Conservation (phyloP, 2,329 filamentous ascomycete genomes). For the Claviceps sp. region DNA sequence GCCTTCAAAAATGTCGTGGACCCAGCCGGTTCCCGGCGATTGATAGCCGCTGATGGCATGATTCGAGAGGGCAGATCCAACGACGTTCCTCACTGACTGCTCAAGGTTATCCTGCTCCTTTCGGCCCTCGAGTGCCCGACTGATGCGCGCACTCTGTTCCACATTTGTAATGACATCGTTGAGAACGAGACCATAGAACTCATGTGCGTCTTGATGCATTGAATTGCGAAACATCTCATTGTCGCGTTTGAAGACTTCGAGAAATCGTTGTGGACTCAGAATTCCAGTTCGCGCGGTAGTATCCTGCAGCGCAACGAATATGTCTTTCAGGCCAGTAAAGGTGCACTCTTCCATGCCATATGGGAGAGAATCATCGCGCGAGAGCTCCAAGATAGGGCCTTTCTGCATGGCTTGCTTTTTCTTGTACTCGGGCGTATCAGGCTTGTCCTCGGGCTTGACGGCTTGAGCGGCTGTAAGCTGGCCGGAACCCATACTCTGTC, state of each 20-base stretch:
- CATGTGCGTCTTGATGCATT: constrained; percentile 97
- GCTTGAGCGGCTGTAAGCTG: constrained; percentile 40
- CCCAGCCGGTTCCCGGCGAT: constrained; percentile 66
- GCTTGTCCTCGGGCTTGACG: constrained; percentile 75
- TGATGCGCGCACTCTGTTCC: constrained; percentile 65
- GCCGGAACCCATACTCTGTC: constrained; percentile 39
- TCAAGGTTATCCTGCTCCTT: constrained; percentile 30
- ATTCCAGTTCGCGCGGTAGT: constrained; percentile 76
- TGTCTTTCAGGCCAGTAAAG: constrained; percentile 90
- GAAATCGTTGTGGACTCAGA: constrained; percentile 78
- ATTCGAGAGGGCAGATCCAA: constrained; percentile 21
- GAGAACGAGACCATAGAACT: constrained; percentile 88
- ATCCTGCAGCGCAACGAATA: constrained; percentile 80
- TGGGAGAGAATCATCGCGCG: constrained; percentile 61
- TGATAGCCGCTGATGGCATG: constrained; percentile 28
- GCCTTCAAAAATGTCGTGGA: constrained; percentile 94
- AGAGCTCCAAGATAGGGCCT: constrained; percentile 75
- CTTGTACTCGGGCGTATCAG: constrained; percentile 91
- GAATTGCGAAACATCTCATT: constrained; percentile 96
- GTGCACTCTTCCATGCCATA: constrained; percentile 93
- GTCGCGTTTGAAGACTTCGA: constrained; percentile 85
- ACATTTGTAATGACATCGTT: constrained; percentile 94
- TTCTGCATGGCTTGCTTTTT: constrained; percentile 89
- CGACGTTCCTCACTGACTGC: constrained; percentile 33
- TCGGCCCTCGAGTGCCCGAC: constrained; percentile 35